These are phyloP conservation scores for Rhytidhysteron rufulum DNA, from an alignment of 2,329 filamentous ascomycete species.

Conservation along the genomic window DNA sequence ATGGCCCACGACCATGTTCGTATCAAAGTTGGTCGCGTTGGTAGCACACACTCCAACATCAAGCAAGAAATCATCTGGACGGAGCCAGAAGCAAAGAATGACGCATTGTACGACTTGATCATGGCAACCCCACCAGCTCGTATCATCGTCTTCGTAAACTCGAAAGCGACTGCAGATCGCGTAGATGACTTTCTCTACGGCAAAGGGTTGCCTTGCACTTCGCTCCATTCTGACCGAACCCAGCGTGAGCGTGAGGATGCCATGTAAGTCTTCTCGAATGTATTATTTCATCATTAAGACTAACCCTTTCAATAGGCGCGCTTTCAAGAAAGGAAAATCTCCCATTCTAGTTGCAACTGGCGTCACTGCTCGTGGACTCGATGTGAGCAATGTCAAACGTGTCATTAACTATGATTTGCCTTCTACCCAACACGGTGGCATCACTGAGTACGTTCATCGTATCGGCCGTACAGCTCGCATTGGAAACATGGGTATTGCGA, in stretches of 20 bases:
- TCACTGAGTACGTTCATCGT: constrained; percentile 89
- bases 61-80: constrained; percentile 69
- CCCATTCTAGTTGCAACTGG: constrained; percentile 86
- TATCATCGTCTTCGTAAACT: constrained; percentile 88
- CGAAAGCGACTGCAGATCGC: constrained; percentile 71
- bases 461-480: constrained; percentile 96
- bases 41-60: constrained; percentile 79
- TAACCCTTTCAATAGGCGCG: constrained; percentile 49
- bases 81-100: constrained; percentile 63
- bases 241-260: constrained; percentile 91
- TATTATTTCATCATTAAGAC: neutral
- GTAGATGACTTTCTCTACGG: constrained; percentile 88
- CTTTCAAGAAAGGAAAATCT: constrained; percentile 69
- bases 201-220: constrained; percentile 72
- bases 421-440: constrained; percentile 70
- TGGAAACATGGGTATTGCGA: constrained; percentile 79
- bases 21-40: constrained; percentile 82
- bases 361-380: constrained; percentile 81
- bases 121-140: constrained; percentile 66
- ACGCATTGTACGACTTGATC: constrained; percentile 69
- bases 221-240: constrained; percentile 82
- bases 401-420: constrained; percentile 94
- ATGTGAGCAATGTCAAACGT: constrained; percentile 81
- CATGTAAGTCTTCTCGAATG: constrained; percentile 52
- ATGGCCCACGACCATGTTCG: constrained; percentile 71